Evolutionary conservation across 257 asterid species (phyloP).

Genomic region (Solanum microdontum): DNA sequence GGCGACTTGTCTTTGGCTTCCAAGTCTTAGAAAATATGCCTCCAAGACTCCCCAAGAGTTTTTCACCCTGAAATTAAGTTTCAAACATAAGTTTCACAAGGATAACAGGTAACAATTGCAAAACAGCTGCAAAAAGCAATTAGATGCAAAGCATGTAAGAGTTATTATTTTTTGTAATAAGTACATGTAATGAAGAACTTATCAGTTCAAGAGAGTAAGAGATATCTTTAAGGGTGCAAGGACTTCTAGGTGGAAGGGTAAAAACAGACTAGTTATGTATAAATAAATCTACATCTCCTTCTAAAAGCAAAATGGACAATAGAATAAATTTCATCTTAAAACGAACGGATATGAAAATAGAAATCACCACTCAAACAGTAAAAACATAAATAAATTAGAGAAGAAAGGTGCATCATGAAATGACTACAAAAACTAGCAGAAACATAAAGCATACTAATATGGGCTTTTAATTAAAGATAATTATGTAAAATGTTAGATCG

Average conservation of each 20-base stretch:
- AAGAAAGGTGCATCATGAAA: background rate
- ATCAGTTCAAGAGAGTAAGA: background rate
- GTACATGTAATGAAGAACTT: background rate
- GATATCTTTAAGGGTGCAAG: background rate
- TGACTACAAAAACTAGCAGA: background rate
- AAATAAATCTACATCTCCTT: background rate
- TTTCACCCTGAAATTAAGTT: slow-evolving; percentile 68
- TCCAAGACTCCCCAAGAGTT: slow-evolving; percentile 91
- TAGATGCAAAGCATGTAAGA: background rate
- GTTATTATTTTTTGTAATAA: background rate
- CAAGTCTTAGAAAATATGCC: slow-evolving; percentile 88
- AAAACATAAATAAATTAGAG: background rate
- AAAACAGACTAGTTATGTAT: background rate
- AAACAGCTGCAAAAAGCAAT: background rate
- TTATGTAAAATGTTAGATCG: background rate
- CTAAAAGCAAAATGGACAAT: background rate
- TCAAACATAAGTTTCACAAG: slow-evolving; percentile 5
- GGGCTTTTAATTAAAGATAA: background rate
- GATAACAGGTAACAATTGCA: background rate
- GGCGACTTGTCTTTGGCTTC: slow-evolving; percentile 77
- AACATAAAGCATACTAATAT: background rate
- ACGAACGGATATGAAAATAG: background rate
- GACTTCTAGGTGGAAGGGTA: background rate
- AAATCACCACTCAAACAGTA: background rate
- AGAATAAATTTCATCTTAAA: background rate